Evolutionary conservation across 1,139 yeast species (phyloP), one percentile per base, ranked within the genome.

Genomic region (Saccharomyces hybrid): DNA sequence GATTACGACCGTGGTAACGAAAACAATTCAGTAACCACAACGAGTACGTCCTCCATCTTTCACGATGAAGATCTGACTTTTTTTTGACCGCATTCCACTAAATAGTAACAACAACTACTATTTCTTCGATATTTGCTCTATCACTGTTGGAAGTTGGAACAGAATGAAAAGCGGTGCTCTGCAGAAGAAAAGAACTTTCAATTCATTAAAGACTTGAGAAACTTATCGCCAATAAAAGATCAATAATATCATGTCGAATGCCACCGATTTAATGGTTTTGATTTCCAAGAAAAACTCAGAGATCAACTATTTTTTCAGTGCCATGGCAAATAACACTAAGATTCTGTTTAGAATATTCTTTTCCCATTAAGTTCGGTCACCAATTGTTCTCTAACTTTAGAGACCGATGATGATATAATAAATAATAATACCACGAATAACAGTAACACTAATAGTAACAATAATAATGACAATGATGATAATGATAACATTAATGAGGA

Each of bases 101-200:
- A 79, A 77, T 51, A 70, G 84, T 47, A 86, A 85, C 66, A 86
- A 82, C 53, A 82, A 82, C 61, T 86, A 86, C 68, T 79, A 82
- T 64, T 79, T 84, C 61, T 77, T 86, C 49, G 89, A 86, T 62
- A 79, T 87, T 59, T 74, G 78, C 53, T 82, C 87, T 26, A 74
- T 86, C 21, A 79, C 86, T 1, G 90, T 86, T 27, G 93, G 93
- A 0, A 77, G 84, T 48, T 86, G 95, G 95, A 90, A 86, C 67
- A 72, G 95, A 60, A 78, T 85, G 59, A 82, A 82, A 66, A 77
- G 85, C 46, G 93, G 91, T 0, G 73, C 75, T 55, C 73, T 82
- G 56, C 67, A 71, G 51, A 58, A n/a, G n/a, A 67, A 61, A 61
- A 70, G 27, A 73, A 80, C 52, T 70, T 76, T 12, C 64, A 68